Percentiles rank a stretch among this genome's conserved stretches.
These are phyloP conservation scores for Backusella sp. DNA, from an alignment of 192 early-diverging fungal species.

Conservation along the genomic window DNA sequence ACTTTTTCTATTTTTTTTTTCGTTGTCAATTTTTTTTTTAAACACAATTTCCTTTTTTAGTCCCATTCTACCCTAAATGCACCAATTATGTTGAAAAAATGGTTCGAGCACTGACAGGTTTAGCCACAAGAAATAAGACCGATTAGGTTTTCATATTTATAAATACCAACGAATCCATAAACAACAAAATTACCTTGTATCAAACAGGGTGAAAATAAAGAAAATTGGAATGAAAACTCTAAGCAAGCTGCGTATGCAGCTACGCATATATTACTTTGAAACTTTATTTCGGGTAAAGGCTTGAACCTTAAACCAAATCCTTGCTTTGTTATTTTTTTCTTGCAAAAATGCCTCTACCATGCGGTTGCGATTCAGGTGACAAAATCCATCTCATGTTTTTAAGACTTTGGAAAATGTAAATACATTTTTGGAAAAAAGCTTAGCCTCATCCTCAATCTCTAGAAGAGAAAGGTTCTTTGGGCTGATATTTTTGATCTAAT, in stretches of 20 bases:
- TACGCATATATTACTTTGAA: not conserved
- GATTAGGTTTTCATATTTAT: not conserved
- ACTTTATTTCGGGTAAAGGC: not conserved
- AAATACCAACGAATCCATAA: not conserved
- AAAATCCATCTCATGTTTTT: not conserved
- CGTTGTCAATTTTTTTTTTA: not conserved
- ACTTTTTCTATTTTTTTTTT: slow-evolving; percentile 1
- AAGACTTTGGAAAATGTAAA: not conserved
- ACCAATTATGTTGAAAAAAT: not conserved
- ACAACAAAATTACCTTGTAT: not conserved
- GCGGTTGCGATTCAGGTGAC: not conserved
- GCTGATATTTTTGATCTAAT: not conserved
- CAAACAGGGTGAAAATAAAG: not conserved
- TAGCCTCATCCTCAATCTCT: not conserved
- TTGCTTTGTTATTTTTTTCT: not conserved
- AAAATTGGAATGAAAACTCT: not conserved
- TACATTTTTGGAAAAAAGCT: not conserved
- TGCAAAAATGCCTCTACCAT: not conserved
- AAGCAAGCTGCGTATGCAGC: not conserved
- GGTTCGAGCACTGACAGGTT: slow-evolving; percentile 5
- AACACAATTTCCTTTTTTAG: not conserved
- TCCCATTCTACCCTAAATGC: not conserved
- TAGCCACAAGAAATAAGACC: not conserved
- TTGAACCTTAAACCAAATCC: not conserved
- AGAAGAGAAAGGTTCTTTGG: not conserved